Percentiles rank a stretch among this genome's conserved stretches.
phyloP scores from a whole-genome alignment of 2,329 filamentous ascomycete species.

The Ophiostoma australiae region DNA sequence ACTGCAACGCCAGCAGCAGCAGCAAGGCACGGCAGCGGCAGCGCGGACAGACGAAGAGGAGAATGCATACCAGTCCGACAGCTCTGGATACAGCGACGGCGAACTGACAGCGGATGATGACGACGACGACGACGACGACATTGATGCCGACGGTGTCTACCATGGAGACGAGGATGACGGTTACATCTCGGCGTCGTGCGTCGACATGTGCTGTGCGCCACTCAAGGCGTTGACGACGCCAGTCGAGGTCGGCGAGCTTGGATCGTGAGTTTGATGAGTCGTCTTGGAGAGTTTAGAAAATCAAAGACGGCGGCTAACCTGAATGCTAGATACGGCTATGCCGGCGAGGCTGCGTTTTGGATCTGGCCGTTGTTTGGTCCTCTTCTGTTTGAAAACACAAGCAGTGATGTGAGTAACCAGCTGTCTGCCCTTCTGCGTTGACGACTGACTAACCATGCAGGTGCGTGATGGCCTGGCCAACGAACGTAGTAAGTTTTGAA shows the following conservation, averaged over 20 bases:
- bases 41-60: slow-evolving; percentile 19
- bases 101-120: neutral
- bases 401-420: slow-evolving; percentile 54
- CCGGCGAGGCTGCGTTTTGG: slow-evolving; percentile 46
- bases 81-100: neutral
- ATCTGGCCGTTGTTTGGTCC: slow-evolving; percentile 60
- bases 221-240: slow-evolving; percentile 39
- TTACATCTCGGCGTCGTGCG: neutral
- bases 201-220: slow-evolving; percentile 37
- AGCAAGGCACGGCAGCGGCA: neutral
- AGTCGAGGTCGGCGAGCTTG: slow-evolving; percentile 42
- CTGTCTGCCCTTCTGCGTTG: neutral
- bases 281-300: neutral
- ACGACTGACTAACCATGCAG: slow-evolving; percentile 27
- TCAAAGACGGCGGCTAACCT: neutral
- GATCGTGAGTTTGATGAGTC: slow-evolving; percentile 32
- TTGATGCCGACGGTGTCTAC: neutral
- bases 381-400: slow-evolving; percentile 68
- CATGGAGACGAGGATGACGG: slow-evolving; percentile 2
- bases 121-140: slow-evolving; percentile 11
- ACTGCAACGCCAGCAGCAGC: neutral
- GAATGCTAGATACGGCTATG: slow-evolving; percentile 24
- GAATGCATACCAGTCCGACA: neutral
- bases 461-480: slow-evolving; percentile 69
- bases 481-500: slow-evolving; percentile 54